Evolutionary conservation across 2,329 filamentous ascomycete species (phyloP), one percentile per base, ranked within the genome.

Genomic region (Nemania abortiva): DNA sequence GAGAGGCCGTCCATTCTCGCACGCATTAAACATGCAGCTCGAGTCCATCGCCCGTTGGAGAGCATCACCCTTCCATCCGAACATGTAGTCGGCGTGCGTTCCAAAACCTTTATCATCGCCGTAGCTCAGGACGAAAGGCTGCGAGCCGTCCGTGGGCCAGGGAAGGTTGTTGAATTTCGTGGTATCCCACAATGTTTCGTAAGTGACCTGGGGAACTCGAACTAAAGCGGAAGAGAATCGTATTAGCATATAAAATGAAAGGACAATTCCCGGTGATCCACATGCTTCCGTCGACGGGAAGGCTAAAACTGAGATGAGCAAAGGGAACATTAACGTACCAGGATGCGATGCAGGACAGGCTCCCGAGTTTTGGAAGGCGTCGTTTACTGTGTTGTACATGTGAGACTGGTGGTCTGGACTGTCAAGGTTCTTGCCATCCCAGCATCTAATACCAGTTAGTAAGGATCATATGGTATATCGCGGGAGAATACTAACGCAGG

Each of bases 111-210:
- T 77, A 59, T 73, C 70, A 52, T 79, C 77, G 54, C 76, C 75
- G 69, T 74, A 78, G 70, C 74, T 79, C 10, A 74, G 68, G 2
- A 74, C 72, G 53, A 79, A 79, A 9, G 77, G 77, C 49, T 77
- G 73, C 5, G 74, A 76, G n/a, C 78, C 79, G 74, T 80, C 77
- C 49, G 77, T 75, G 22, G 75, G 75, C 80, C 80, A 79, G 1
- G 45, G 45, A 29, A 81, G 72, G 75, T 78, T 74, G 71, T 80
- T 81, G 72, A 83, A 83, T 54, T 75, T 70, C 7, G 78, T 74
- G 4, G 81, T 82, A 63, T 84, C 79, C 80, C 83, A 84, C 69
- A 84, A 81, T 37, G 84, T 82, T 73, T 85, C 83, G 75, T 83
- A 78, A 3, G 76, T 72, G 9, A 85, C 75, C 69, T 84, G 84